Evolutionary conservation across 2,329 filamentous ascomycete genomes (phyloP).

Genomic region (Fusarium sp.): DNA sequence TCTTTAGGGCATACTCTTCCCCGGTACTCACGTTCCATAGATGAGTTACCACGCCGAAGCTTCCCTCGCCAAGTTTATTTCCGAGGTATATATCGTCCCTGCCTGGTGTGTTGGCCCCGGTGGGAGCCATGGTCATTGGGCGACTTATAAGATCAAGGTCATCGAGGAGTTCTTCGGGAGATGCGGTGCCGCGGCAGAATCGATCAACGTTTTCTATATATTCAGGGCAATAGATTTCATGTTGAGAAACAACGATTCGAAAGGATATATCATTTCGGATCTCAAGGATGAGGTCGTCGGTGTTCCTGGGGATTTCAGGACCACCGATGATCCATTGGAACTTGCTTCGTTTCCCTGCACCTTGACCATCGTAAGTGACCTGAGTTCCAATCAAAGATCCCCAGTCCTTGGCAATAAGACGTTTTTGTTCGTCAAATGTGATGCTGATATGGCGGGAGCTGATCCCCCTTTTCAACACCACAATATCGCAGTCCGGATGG

Average conservation of each 20-base stretch:
- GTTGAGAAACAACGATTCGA: not conserved
- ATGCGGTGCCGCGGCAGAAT: no score
- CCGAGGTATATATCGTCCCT: not conserved
- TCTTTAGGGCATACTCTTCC: not conserved
- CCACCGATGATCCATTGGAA: not conserved
- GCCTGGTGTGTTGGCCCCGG: not conserved
- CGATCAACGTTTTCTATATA: no score
- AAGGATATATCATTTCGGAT: not conserved
- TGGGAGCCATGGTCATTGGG: not conserved
- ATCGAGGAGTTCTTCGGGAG: no score
- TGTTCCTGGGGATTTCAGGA: not conserved
- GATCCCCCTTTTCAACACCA: not conserved
- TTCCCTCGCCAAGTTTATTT: not conserved
- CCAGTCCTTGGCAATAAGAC: not conserved
- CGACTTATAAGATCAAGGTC: not conserved
- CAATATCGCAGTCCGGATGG: not conserved
- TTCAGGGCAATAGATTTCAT: no score
- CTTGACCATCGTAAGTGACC: not conserved
- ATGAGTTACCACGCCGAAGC: not conserved
- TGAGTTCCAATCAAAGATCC: not conserved
- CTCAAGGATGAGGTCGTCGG: not conserved
- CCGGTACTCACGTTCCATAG: not conserved
- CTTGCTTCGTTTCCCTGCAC: not conserved
- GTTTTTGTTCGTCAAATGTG: slow-evolving; percentile 28
- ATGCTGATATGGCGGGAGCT: slow-evolving; percentile 10